These are phyloP conservation scores for Dittrichia graveolens DNA, from an alignment of 129 eudicot genomes.

Conservation along the genomic window DNA sequence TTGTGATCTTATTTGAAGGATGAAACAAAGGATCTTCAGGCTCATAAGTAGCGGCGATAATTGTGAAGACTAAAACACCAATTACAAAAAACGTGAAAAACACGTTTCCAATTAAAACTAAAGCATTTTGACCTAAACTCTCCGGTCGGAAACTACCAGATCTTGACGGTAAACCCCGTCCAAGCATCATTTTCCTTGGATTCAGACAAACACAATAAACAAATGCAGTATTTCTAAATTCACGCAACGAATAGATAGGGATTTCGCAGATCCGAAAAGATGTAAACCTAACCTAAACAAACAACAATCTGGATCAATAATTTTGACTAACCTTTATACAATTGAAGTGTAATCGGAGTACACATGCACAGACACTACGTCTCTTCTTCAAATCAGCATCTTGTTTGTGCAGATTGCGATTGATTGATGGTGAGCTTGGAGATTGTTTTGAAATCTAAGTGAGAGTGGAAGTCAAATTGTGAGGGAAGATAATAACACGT, in stretches of 20 bases:
- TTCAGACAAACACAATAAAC: background rate
- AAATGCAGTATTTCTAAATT: slow-evolving; percentile 3
- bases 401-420: background rate
- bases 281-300: slow-evolving; percentile 16
- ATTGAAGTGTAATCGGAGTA: slow-evolving; percentile 21
- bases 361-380: background rate
- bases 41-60: slow-evolving; percentile 80
- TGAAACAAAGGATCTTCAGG: slow-evolving; percentile 84
- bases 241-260: slow-evolving; percentile 8
- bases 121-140: slow-evolving; percentile 71
- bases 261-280: slow-evolving; percentile 35
- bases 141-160: slow-evolving; percentile 77
- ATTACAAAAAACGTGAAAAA: slow-evolving; percentile 72
- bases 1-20: slow-evolving; percentile 72
- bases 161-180: slow-evolving; percentile 53
- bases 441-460: slow-evolving; percentile 19
- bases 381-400: slow-evolving; percentile 21
- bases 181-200: slow-evolving; percentile 47
- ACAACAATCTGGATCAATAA: slow-evolving; percentile 33
- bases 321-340: slow-evolving; percentile 29
- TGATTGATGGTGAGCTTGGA: slow-evolving; percentile 15
- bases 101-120: slow-evolving; percentile 65
- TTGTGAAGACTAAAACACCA: slow-evolving; percentile 75
- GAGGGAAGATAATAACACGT: slow-evolving; percentile 25
- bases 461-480: slow-evolving; percentile 19